These are phyloP conservation scores for Galerina sulciceps DNA, from an alignment of 768 basidiomycete genomes.

Conservation along the genomic window DNA sequence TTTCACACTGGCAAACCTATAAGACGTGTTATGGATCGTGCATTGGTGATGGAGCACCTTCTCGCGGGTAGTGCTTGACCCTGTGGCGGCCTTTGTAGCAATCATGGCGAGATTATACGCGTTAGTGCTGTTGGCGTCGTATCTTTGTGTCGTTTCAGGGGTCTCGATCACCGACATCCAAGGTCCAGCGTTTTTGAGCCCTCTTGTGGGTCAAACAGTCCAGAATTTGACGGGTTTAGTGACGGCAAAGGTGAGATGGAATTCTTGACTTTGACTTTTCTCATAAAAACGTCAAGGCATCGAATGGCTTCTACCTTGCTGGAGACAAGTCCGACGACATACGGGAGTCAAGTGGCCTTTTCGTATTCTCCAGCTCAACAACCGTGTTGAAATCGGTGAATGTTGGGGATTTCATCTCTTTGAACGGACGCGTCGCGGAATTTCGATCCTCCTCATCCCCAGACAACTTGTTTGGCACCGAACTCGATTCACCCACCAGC, in stretches of 20 bases:
- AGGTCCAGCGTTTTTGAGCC: slow-evolving; percentile 50
- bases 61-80: too few relatives aligned
- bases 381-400: slow-evolving; percentile 39
- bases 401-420: slow-evolving; percentile 52
- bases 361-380: slow-evolving; percentile 48
- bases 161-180: slow-evolving; percentile 55
- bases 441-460: slow-evolving; percentile 47
- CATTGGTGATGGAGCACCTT: too few relatives aligned
- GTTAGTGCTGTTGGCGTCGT: slow-evolving; percentile 32
- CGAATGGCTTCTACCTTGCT: slow-evolving; percentile 51
- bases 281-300: slow-evolving; percentile 32
- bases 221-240: slow-evolving; percentile 53
- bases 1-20: too few relatives aligned
- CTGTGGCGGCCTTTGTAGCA: neutral
- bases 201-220: slow-evolving; percentile 47
- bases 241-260: slow-evolving; percentile 49
- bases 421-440: slow-evolving; percentile 51
- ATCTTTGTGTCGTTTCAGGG: slow-evolving; percentile 30
- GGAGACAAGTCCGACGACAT: slow-evolving; percentile 47
- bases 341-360: slow-evolving; percentile 55
- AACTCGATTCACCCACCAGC: slow-evolving; percentile 48
- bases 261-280: neutral
- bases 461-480: slow-evolving; percentile 54
- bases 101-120: slow-evolving; percentile 36
- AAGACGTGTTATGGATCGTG: too few relatives aligned